phyloP scores from a whole-genome alignment of 1,139 yeast genomes.

The Pichia sp. region DNA sequence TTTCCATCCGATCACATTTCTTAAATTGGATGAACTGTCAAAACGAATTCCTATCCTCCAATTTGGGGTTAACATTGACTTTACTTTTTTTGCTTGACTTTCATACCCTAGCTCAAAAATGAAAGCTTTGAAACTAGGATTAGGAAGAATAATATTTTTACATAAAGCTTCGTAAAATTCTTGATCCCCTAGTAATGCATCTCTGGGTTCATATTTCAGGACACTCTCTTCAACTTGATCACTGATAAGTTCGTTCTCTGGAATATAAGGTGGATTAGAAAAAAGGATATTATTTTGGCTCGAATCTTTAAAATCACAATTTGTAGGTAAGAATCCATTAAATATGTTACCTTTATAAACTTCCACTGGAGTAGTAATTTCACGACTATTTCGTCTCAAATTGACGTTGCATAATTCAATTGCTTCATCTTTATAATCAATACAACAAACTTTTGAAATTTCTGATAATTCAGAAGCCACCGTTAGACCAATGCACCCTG shows the following conservation, averaged over 20 bases:
- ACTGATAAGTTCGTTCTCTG: constrained; percentile 36
- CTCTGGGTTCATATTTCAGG: constrained; percentile 58
- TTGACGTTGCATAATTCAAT: constrained; percentile 45
- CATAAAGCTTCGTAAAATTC: constrained; percentile 63
- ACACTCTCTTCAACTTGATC: constrained; percentile 44
- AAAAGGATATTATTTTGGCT: constrained; percentile 46
- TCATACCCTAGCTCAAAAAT: constrained; percentile 29
- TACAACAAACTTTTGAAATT: constrained; percentile 37
- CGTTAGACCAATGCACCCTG: constrained; percentile 76
- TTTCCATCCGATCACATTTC: constrained; percentile 36
- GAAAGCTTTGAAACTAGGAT: constrained; percentile 28
- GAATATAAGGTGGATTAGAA: constrained; percentile 89
- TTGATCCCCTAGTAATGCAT: constrained; percentile 69
- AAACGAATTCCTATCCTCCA: constrained; percentile 26
- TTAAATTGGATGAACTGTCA: constrained; percentile 22
- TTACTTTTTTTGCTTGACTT: constrained; percentile 22
- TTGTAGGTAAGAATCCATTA: constrained; percentile 28
- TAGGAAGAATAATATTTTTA: constrained; percentile 32
- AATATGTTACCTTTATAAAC: constrained; percentile 17
- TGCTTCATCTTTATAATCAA: constrained; percentile 58
- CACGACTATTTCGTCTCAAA: constrained; percentile 13
- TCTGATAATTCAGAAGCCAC: constrained; percentile 29
- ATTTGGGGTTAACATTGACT: constrained; percentile 4
- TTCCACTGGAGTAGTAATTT: background rate
- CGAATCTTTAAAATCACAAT: background rate